Evolutionary conservation across 768 basidiomycete species (phyloP).

Genomic region (Podaxis pistillaris): DNA sequence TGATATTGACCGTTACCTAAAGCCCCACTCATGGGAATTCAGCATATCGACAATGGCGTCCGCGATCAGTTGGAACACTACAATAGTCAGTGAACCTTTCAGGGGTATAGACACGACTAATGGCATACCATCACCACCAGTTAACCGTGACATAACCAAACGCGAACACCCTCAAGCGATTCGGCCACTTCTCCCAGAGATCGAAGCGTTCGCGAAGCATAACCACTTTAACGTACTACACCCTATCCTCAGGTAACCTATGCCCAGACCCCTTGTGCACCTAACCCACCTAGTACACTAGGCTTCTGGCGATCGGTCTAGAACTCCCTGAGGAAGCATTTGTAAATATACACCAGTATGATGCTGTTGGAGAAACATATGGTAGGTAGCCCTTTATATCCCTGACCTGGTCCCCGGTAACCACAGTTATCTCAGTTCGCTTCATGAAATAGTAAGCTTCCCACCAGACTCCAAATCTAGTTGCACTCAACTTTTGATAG

Average conservation of each 20-base stretch:
- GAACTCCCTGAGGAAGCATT: constrained; percentile 54
- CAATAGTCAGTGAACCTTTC: constrained; percentile 40
- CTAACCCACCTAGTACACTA: constrained; percentile 17
- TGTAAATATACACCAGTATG: constrained; percentile 45
- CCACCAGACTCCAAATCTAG: neutral
- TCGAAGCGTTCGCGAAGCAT: constrained; percentile 46
- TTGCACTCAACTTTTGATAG: constrained; percentile 24
- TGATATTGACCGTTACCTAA: neutral
- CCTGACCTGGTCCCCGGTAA: neutral
- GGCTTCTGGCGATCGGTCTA: constrained; percentile 49
- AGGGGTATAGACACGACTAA: neutral
- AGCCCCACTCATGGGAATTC: neutral
- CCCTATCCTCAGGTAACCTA: constrained; percentile 40
- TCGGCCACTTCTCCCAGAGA: constrained; percentile 51
- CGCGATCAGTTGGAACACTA: constrained; percentile 65
- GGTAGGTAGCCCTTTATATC: constrained; percentile 24
- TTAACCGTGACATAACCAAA: constrained; percentile 47
- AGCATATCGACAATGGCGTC: constrained; percentile 65
- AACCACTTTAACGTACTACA: constrained; percentile 53
- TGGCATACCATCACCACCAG: constrained; percentile 19
- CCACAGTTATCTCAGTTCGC: constrained; percentile 36
- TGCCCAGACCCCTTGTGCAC: neutral
- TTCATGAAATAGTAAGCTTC: constrained; percentile 64
- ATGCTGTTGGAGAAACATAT: constrained; percentile 39
- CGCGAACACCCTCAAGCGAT: constrained; percentile 48